Conservation (phyloP, 2,329 filamentous ascomycete species). For the Lecanosticta acicola region DNA sequence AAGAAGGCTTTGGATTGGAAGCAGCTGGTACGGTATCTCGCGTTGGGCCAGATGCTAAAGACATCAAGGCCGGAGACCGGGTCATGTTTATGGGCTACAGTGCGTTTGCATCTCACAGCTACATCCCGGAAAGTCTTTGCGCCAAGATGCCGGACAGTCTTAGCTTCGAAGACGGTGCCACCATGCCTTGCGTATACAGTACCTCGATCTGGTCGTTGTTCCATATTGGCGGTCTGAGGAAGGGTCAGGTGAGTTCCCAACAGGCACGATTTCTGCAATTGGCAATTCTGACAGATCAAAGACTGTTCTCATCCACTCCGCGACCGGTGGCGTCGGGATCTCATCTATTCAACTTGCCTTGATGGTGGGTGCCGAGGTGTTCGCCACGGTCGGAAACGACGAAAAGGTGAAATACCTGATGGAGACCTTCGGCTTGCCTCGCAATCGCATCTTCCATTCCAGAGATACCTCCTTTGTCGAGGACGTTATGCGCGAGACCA, state of each 20-base stretch:
- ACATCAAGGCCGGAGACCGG: neutral
- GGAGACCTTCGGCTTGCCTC: constrained; percentile 24
- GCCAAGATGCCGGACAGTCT: constrained; percentile 17
- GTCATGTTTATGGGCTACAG: neutral
- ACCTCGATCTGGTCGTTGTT: constrained; percentile 30
- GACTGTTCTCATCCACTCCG: constrained; percentile 32
- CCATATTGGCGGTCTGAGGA: constrained; percentile 12
- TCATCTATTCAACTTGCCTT: constrained; percentile 25
- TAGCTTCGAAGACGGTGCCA: constrained; percentile 21
- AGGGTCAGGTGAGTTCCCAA: no score
- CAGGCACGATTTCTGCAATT: no score
- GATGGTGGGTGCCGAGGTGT: constrained; percentile 23
- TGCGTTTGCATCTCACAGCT: neutral
- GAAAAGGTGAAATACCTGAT: constrained; percentile 22
- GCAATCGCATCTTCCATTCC: constrained; percentile 31
- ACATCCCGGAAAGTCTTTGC: neutral
- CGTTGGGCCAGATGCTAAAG: neutral
- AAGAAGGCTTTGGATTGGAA: constrained; percentile 6
- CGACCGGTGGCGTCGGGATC: constrained; percentile 28
- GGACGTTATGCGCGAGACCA: constrained; percentile 26
- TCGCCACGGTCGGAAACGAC: constrained; percentile 23
- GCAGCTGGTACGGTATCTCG: neutral
- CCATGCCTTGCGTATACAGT: constrained; percentile 20
- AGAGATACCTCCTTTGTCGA: constrained; percentile 28
- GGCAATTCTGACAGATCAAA: no score